Base-by-base conservation (phyloP, 1,139 yeast species). In the Arxiozyma heterogenica region DNA sequence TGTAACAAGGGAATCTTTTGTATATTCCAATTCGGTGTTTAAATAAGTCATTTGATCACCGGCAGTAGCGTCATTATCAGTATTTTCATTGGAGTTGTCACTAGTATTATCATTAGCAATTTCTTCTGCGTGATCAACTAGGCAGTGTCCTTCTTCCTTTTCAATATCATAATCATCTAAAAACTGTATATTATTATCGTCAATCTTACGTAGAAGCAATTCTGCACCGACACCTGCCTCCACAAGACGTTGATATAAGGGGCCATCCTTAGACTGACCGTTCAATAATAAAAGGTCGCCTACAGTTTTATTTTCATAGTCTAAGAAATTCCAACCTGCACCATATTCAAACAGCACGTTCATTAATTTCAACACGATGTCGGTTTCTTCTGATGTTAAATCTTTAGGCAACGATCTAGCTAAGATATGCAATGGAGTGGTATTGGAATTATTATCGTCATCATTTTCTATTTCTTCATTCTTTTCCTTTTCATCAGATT, bases 191-290 rank as follows among this genome's bases (percentile, higher is more conserved):
- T 79, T 81, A 17, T 74, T 79, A 58, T 84, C 91, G 54, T 80
- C 76, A 50, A 91, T 78, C 62, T 85, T 84, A 58, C 96, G 75
- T 58, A 91, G 74, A 41, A 91, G 73, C 42, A 91, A 74, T 66
- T 91, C 98, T 0, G 97, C 95, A 55, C 96, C 76, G 1, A 89
- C 93, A 42, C 98, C 98, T 1, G 97, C 96, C 55, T 81, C 84
- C 1, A 91, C 87, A 47, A 90, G 74, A 57, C 78, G 75, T 12
- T 73, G 64, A 56, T 86, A 77, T 27, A 77, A 59, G 1, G 30
- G 30, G 12, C 62, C 69, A 5, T 69, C 67, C 45, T 61, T 58
- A 53, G 73, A 69, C 54, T 82, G 70, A 2, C 77, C 78, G 53
- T 82, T 74, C 55, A 78, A 78, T 53, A 77, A 74, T 58, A 80